Evolutionary conservation across 2,329 filamentous ascomycete genomes (phyloP), one percentile per base, ranked within the genome.

Genomic region (Alternaria gansuensis): DNA sequence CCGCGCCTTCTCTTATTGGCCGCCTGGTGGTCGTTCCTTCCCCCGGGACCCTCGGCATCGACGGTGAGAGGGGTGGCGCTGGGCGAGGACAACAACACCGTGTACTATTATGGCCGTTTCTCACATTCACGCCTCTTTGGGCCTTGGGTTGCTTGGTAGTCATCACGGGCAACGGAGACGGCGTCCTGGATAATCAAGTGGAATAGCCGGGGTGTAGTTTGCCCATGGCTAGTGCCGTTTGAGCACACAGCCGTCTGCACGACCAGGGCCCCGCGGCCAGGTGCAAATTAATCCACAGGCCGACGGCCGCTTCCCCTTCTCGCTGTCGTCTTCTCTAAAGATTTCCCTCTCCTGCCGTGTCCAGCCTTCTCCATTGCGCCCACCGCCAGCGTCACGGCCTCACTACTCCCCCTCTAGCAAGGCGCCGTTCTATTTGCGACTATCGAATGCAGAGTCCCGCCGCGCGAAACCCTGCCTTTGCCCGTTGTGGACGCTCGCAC

Each of bases 341-440:
- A 46, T 53, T 53, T 39, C 50, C 49, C 48, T 51, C 54, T 34
- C 51, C 40, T 41, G 24, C 24, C 52, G n/a, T 40, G 44, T 54
- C 29, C 28, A 41, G n/a, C 43, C n/a, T 14, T 31, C 29, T 39
- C 2, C 34, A 43, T 26, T n/a, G 37, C 26, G 10, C 23, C 23
- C 24, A 51, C 48, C 45, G 6, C 34, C 56, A 40, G 21, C 33
- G 37, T 56, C 54, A 37, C 34, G 5, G 36, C 36, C 4, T 13
- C 34, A 41, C 51, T 45, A 57, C 51, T 29, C 44, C 52, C 39
- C 34, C 41, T 54, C 45, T 36, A 54, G 52, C 56, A 55, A 59
- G 56, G 56, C 56, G 56, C 44, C 39, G 44, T 44, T 64, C 65
- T 70, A 70, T 71, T 66, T 65, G 65, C 57, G 46, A 64, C 68